Evolutionary conservation across 2,329 filamentous ascomycete species (phyloP).

Genomic region (Tolypocladium tropicale): DNA sequence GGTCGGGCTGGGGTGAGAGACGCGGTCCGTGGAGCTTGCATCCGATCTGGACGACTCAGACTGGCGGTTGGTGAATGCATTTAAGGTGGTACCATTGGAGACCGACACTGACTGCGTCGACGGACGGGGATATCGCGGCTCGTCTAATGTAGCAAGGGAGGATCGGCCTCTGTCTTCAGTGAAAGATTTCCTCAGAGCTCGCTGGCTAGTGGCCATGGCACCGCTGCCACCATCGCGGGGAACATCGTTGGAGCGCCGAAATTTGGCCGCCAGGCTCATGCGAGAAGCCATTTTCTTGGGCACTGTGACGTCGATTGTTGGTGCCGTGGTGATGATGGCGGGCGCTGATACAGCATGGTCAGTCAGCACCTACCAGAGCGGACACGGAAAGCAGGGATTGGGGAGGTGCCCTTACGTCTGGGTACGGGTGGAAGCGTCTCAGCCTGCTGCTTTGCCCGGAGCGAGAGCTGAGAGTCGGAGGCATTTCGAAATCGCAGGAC

Average conservation of each 20-base stretch:
- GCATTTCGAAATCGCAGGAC: constrained; percentile 83
- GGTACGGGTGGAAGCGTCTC: constrained; percentile 47
- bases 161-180: constrained; percentile 26
- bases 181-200: constrained; percentile 29
- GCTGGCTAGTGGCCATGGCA: constrained; percentile 1
- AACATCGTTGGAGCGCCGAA: constrained; percentile 42
- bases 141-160: constrained; percentile 38
- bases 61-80: constrained; percentile 34
- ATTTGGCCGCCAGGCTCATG: constrained; percentile 40
- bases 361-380: constrained; percentile 13
- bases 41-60: constrained; percentile 83
- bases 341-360: constrained; percentile 35
- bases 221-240: constrained; percentile 18
- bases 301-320: constrained; percentile 54
- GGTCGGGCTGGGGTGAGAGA: constrained; percentile 48
- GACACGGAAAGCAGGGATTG: constrained; percentile 1
- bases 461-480: constrained; percentile 80
- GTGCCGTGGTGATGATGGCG: constrained; percentile 84
- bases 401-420: constrained; percentile 35
- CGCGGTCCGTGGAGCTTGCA: constrained; percentile 61
- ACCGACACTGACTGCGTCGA: constrained; percentile 17
- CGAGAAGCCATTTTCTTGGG: constrained; percentile 46
- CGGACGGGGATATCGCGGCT: constrained; percentile 31
- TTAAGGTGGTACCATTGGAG: constrained; percentile 33
- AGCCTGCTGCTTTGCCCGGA: constrained; percentile 60